A percentile compares a stretch with the other conserved stretches of the same genome.
These are phyloP conservation scores for Rutstroemia sp. DNA, from an alignment of 2,329 filamentous ascomycete species.

Conservation along the genomic window DNA sequence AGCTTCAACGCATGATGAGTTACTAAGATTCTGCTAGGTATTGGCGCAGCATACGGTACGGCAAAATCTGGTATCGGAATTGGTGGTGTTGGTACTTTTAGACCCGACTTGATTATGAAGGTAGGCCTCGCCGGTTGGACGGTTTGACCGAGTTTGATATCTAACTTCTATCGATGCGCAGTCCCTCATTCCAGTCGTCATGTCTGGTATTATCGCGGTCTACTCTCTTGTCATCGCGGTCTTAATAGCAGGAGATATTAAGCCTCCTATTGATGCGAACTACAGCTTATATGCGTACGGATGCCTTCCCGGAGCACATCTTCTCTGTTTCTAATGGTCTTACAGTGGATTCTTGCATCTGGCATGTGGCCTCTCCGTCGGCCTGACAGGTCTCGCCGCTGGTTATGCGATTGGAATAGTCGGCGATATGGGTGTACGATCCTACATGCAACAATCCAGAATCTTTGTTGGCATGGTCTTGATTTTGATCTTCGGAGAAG, in stretches of 20 bases:
- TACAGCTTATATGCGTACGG: constrained; percentile 80
- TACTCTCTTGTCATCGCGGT: constrained; percentile 97
- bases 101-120: constrained; percentile 89
- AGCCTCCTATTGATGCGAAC: constrained; percentile 50
- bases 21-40: constrained; percentile 21
- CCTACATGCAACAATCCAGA: constrained; percentile 92
- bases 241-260: constrained; percentile 85
- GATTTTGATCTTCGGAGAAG: constrained; percentile 97
- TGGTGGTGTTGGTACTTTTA: constrained; percentile 75
- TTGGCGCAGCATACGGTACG: constrained; percentile 78
- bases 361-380: constrained; percentile 82
- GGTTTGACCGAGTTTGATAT: not conserved
- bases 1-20: not conserved
- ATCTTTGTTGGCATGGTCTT: constrained; percentile 98
- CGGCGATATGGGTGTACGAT: constrained; percentile 85
- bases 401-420: constrained; percentile 96
- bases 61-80: constrained; percentile 87
- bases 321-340: constrained; percentile 9
- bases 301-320: not conserved
- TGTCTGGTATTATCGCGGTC: constrained; percentile 98
- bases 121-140: constrained; percentile 36
- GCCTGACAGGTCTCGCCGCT: constrained; percentile 84
- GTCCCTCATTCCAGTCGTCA: constrained; percentile 85
- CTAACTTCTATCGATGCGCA: constrained; percentile 2
- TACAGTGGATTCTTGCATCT: constrained; percentile 85